phyloP scores from a whole-genome alignment of 768 basidiomycete genomes.

The Auriscalpium microsporum region DNA sequence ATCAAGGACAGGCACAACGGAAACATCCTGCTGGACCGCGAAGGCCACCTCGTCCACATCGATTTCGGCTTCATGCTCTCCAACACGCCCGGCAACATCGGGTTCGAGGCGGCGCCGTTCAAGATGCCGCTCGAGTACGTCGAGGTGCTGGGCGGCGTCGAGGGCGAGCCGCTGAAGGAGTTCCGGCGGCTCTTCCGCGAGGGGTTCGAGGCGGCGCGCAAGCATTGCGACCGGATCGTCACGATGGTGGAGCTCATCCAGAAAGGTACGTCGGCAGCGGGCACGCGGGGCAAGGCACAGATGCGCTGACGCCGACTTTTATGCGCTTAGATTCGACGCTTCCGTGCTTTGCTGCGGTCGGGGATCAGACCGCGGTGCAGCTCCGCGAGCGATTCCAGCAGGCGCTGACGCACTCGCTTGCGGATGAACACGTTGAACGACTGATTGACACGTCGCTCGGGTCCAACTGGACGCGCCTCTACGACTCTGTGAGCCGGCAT shows the following conservation, averaged over 20 bases:
- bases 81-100: constrained; percentile 94
- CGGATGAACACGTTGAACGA: constrained; percentile 84
- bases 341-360: constrained; percentile 85
- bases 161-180: constrained; percentile 66
- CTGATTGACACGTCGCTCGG: constrained; percentile 86
- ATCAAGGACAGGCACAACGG: constrained; percentile 99
- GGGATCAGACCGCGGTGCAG: constrained; percentile 82
- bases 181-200: constrained; percentile 85
- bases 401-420: constrained; percentile 71
- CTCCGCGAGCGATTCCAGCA: constrained; percentile 93
- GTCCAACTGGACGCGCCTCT: constrained; percentile 90
- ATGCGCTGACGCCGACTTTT: constrained; percentile 7
- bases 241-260: constrained; percentile 97
- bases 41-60: constrained; percentile 93
- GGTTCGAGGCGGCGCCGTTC: constrained; percentile 99
- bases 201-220: constrained; percentile 88
- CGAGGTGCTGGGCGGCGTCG: constrained; percentile 86
- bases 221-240: constrained; percentile 94
- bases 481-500: constrained; percentile 70
- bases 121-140: constrained; percentile 93
- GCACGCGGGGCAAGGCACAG: neutral
- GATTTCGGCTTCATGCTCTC: constrained; percentile 98
- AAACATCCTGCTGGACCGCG: constrained; percentile 91
- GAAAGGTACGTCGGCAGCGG: constrained; percentile 54
- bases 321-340: constrained; percentile 63